These are phyloP conservation scores for Stereum hirsutum DNA, from an alignment of 1,284 basidiomycete species.

Conservation along the genomic window DNA sequence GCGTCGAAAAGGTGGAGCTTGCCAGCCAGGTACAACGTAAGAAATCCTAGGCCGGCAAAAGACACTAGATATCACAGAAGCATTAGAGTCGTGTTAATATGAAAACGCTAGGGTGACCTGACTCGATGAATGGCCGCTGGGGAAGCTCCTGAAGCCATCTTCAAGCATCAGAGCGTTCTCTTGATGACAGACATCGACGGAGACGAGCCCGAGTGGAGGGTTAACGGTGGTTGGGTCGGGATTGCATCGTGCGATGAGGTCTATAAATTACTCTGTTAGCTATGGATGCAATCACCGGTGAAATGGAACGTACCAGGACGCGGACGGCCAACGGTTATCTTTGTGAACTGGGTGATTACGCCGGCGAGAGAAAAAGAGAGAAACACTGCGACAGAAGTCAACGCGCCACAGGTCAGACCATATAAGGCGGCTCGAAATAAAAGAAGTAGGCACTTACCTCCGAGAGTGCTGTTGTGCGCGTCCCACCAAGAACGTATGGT, in stretches of 20 bases:
- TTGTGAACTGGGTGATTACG: conserved; percentile 55
- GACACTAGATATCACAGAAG: conserved; percentile 69
- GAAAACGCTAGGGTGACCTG: too few relatives aligned
- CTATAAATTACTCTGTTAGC: conserved; percentile 32
- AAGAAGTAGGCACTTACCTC: conserved; percentile 42
- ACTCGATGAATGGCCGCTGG: conserved; percentile 92
- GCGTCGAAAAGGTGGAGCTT: conserved; percentile 89
- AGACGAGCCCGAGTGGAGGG: conserved; percentile 67
- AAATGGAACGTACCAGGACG: conserved; percentile 50
- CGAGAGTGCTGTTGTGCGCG: conserved; percentile 73
- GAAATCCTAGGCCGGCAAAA: conserved; percentile 87
- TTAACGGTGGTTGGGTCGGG: conserved; percentile 59
- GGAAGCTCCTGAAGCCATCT: conserved; percentile 92
- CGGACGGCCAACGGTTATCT: conserved; percentile 28
- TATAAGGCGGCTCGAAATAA: too few relatives aligned
- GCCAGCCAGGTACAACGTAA: conserved; percentile 83
- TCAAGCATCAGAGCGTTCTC: conserved; percentile 46
- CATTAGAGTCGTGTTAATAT: too few relatives aligned
- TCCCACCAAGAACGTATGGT: conserved; percentile 86
- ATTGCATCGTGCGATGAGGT: conserved; percentile 78
- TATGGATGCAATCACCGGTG: neutral
- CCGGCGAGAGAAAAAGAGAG: conserved; percentile 72
- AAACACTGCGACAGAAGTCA: conserved; percentile 40
- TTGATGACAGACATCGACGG: conserved; percentile 74
- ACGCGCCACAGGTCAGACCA: conserved; percentile 5